These are phyloP conservation scores for Populus hybrid DNA, from an alignment of 441 rosid species.

Conservation along the genomic window DNA sequence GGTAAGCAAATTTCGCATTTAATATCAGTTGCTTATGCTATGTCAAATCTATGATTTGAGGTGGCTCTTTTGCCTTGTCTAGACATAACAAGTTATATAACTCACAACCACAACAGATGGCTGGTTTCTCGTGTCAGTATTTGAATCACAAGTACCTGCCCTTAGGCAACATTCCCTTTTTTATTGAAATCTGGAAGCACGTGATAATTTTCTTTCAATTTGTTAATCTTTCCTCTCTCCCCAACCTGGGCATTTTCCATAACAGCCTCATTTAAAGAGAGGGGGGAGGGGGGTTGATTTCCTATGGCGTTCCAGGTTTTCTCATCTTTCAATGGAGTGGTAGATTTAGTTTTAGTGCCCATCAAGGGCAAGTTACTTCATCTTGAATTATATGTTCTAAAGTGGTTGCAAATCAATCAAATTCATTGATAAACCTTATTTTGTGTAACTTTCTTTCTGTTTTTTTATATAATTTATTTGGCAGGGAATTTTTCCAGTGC, in stretches of 20 bases:
- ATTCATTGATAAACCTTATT: neutral
- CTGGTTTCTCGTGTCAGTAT: neutral
- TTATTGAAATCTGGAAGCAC: neutral
- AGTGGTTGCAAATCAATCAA: neutral
- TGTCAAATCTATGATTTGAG: neutral
- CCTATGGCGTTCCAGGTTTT: neutral
- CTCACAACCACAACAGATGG: neutral
- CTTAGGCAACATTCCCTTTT: neutral
- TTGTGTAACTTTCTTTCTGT: neutral
- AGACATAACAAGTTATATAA: neutral
- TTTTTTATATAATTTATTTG: constrained; percentile 34
- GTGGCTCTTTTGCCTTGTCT: neutral
- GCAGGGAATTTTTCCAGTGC: constrained; percentile 81
- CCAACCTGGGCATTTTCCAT: neutral
- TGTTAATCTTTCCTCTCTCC: too few relatives aligned
- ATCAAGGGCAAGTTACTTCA: neutral
- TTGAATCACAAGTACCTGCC: neutral
- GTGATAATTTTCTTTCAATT: neutral
- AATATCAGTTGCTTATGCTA: neutral
- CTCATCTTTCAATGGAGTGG: neutral
- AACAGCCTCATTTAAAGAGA: neutral
- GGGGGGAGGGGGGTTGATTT: neutral
- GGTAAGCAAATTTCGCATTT: constrained; percentile 46
- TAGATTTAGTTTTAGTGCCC: neutral
- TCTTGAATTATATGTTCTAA: neutral